Conservation (phyloP, 352 stramenopile species). For the Globisporangium polare region DNA sequence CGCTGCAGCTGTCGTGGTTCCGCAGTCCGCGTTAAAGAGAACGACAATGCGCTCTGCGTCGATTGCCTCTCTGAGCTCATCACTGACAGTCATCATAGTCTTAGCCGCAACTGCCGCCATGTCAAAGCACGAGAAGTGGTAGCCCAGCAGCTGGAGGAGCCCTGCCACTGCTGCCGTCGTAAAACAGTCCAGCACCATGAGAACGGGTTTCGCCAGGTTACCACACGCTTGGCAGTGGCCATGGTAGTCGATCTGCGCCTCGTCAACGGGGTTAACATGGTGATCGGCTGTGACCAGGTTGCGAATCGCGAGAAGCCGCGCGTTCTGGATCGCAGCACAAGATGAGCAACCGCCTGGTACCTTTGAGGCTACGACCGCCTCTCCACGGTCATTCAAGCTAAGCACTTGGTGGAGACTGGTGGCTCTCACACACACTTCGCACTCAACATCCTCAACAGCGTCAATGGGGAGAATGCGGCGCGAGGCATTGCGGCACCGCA, state of each 20-base stretch:
- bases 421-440: slow-evolving; percentile 4
- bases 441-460: not conserved
- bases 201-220: slow-evolving; percentile 13
- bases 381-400: not conserved
- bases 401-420: not conserved
- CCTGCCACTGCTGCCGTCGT: slow-evolving; percentile 4
- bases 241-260: slow-evolving; percentile 23
- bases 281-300: not conserved
- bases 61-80: slow-evolving; percentile 12
- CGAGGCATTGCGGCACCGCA: slow-evolving; percentile 28
- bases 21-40: slow-evolving; percentile 30
- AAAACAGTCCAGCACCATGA: slow-evolving; percentile 17
- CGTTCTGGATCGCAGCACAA: slow-evolving; percentile 9
- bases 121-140: slow-evolving; percentile 28
- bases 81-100: not conserved
- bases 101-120: slow-evolving; percentile 8
- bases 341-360: not conserved
- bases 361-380: not conserved
- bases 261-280: slow-evolving; percentile 2
- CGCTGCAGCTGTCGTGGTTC: slow-evolving; percentile 23
- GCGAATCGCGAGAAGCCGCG: slow-evolving; percentile 6
- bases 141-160: slow-evolving; percentile 17
- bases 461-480: slow-evolving; percentile 2
- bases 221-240: slow-evolving; percentile 22
- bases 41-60: slow-evolving; percentile 25